Base-by-base conservation (phyloP, 306 rosid genomes). In the Dalbergia cultrata region DNA sequence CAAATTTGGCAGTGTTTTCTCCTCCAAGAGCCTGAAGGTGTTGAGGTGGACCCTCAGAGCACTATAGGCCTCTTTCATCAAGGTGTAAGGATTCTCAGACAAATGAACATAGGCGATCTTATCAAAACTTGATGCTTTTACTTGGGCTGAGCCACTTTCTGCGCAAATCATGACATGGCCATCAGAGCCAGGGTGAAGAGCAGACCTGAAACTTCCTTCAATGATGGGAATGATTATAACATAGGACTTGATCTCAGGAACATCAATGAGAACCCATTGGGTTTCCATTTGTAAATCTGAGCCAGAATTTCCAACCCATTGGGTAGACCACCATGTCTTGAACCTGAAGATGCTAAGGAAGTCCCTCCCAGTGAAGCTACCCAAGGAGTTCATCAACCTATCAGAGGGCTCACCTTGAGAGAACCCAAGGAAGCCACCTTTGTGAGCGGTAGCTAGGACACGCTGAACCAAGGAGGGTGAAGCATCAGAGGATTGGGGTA, bases 281-380 rank as follows among this genome's bases (percentile, higher is more conserved):
- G 97, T 92, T 83, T 94, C 95, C 93, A 88, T 87, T 81, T 92
- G 98, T 63, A 94, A 54, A 77, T 91, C 90, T 0, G 97, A 94
- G 39, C 97, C 95, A n/a, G 97, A 91, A 14, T 79, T 88, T 44
- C 98, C 97, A 6, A 90, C 91, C 97, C 94, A 94, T 81, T 88
- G 93, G 39, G 97, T 94, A 3, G 98, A 92, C 98, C 97, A 92
- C 97, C 98, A 94, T 4, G 98, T 92, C 84, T 94, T 94, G 93
- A 92, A 92, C 90, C 98, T 82, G 70, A 92, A 92, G 57, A 92
- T 73, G 58, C 97, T 91, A 0, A 92, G 79, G 14, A 94, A 94
- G 71, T 91, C 75, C 21, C 93, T 91, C 7, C 65, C 80, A 1
- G 12, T 83, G 83, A 94, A 80, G 39, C 88, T 81, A 4, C 97